Base-by-base conservation (phyloP, 179 eudicot genomes). In the Camellia oleifera region DNA sequence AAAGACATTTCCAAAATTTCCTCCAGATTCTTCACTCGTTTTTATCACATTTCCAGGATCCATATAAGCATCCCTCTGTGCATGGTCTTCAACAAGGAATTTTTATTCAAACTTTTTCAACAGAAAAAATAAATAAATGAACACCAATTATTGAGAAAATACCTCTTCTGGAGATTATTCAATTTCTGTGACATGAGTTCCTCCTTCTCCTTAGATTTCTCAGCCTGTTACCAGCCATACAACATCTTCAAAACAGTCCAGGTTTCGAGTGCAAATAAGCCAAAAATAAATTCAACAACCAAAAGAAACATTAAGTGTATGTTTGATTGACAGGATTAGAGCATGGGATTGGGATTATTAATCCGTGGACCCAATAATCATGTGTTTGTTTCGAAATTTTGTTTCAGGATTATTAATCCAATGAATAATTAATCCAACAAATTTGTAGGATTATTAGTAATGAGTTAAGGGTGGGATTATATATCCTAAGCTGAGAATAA, bases 151-250 rank as follows among this genome's bases (percentile, higher is more conserved):
- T 53, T 6, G 11, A 45, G 12, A 44, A 76, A 20, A 23, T 89
- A 95, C 99, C 92, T 91, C 80, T 48, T 87, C 83, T 90, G 88
- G 72, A 80, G 82, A 65, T 85, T 88, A 54, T 81, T 77, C 70
- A 91, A 68, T 83, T 94, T 89, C 80, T 89, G 88, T 57, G 87
- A 88, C 88, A 91, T 80, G 75, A 79, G 42, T 77, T 94, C 99
- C 86, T 85, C 97, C 81, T 87, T 90, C 82, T 96, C 99, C 89
- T 90, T 96, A 4, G 97, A 93, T 78, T 93, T 91, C 84, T 94
- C 98, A n/a, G 99, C 98, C 99, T 96, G 86, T 81, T 44, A 79
- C 62, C 63, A 82, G 72, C 69, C 80, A 91, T 32, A 73, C 6
- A 79, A 66, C 67, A 66, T 67, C 62, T 77, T 84, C 74, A 81